Base-by-base conservation (phyloP, 495 filamentous ascomycete species). In the Lepraria neglecta region DNA sequence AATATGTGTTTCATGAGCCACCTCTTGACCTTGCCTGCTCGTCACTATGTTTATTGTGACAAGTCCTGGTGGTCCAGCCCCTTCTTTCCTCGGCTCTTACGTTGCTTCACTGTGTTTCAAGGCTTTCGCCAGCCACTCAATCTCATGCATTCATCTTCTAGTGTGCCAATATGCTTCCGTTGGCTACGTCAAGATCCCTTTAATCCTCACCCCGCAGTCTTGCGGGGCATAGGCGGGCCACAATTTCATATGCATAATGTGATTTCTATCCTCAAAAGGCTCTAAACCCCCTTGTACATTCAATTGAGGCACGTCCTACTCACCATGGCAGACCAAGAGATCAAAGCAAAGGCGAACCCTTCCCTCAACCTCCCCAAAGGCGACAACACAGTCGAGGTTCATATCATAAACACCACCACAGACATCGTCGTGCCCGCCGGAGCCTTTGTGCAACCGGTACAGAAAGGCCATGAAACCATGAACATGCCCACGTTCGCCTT, bases 401-500 rank as follows among this genome's bases (percentile, higher is more conserved):
- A 66, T 17, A 69, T 73, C 54, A 67, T 75, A 15, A 72, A 76
- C 56, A 74, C 73, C 17, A 73, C 67, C 19, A 68, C 68, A 4
- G 59, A 68, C 33, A 69, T 75, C 58, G 64, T 69, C 17, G 62
- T 71, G 0, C 64, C 67, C 27, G 66, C 72, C 14, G 51, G 66
- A 14, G 61, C 68, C 14, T 73, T 76, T 31, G 60, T 76, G 19
- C 59, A 75, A 27, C 74, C 73, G 10, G 66, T 73, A 15, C 61
- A 71, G 27, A 61, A 67, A 11, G 69, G 72, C 11, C 72, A 74
- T 58, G 72, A 76, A 52, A 47, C 43, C 14, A 58, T 76, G 40
- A 74, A 71, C 50, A 58, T 76, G 42, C 70, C 71, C 19, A 71
- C 67, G 7, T 68, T 72, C 19, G 72, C 72, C 14, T 76, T 76